Percentiles rank a stretch among this genome's conserved stretches.
Conservation (phyloP, 208 protist species). For the Leishmania arabica region DNA sequence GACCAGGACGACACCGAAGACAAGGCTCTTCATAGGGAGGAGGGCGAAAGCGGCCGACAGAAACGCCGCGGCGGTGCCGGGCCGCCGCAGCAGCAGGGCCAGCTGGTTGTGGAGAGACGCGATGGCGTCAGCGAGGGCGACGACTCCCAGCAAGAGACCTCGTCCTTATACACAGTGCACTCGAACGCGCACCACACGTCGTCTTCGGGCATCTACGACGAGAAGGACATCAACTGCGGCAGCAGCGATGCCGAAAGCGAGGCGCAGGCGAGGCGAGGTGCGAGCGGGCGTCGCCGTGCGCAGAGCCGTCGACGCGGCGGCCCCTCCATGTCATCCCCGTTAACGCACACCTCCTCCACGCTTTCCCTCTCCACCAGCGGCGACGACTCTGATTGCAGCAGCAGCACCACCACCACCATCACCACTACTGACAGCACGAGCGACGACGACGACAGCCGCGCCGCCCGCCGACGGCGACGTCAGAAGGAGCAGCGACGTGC, state of each 20-base stretch:
- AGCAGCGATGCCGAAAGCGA: not conserved
- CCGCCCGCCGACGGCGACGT: not conserved
- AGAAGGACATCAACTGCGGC: not conserved
- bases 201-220: not conserved
- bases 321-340: not conserved
- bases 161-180: not conserved
- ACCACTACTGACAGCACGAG: not conserved
- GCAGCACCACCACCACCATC: not conserved
- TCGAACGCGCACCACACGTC: not conserved
- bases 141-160: not conserved
- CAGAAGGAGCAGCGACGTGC: not conserved
- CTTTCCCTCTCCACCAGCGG: not conserved
- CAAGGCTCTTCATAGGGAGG: not conserved
- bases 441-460: not conserved
- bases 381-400: not conserved
- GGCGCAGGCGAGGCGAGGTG: not conserved
- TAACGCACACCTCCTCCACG: not conserved
- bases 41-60: not conserved
- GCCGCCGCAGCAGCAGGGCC: not conserved
- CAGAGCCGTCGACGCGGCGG: not conserved
- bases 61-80: not conserved
- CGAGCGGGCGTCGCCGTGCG: not conserved
- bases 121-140: not conserved
- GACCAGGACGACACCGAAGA: not conserved
- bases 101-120: not conserved